phyloP scores from a whole-genome alignment of 2,329 filamentous ascomycete species.

The Colletotrichum sp. region DNA sequence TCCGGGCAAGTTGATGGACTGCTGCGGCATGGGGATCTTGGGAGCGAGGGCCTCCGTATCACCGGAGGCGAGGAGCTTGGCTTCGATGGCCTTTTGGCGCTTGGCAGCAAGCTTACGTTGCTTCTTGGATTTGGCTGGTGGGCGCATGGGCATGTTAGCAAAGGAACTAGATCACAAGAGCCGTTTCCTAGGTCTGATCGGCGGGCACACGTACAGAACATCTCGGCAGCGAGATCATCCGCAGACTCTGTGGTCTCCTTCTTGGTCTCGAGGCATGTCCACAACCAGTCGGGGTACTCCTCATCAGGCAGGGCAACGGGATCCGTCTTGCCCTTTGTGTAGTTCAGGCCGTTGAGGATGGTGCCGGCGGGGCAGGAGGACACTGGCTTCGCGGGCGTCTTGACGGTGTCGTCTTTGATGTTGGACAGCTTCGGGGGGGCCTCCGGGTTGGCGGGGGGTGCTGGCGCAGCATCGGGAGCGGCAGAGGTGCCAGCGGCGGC shows the following conservation, averaged over 20 bases:
- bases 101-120: constrained; percentile 75
- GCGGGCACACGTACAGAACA: constrained; percentile 71
- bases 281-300: constrained; percentile 83
- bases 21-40: constrained; percentile 78
- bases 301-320: constrained; percentile 76
- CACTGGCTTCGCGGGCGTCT: constrained; percentile 31
- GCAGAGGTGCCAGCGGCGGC: constrained; percentile 2
- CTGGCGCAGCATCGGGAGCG: constrained; percentile 27
- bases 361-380: constrained; percentile 72
- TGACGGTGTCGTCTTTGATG: constrained; percentile 30
- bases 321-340: constrained; percentile 74
- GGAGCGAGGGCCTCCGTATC: constrained; percentile 69
- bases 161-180: background rate
- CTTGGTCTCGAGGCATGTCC: constrained; percentile 71
- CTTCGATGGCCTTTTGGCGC: constrained; percentile 60
- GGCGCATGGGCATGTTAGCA: background rate
- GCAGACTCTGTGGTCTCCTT: constrained; percentile 55
- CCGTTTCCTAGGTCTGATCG: background rate
- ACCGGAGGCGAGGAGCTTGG: constrained; percentile 66
- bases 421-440: constrained; percentile 33
- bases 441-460: constrained; percentile 36
- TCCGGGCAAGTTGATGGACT: constrained; percentile 75
- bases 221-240: constrained; percentile 67
- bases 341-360: constrained; percentile 76
- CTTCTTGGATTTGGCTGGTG: constrained; percentile 81